Conservation (phyloP, 257 asterid genomes). For the Nicotiana undulata region DNA sequence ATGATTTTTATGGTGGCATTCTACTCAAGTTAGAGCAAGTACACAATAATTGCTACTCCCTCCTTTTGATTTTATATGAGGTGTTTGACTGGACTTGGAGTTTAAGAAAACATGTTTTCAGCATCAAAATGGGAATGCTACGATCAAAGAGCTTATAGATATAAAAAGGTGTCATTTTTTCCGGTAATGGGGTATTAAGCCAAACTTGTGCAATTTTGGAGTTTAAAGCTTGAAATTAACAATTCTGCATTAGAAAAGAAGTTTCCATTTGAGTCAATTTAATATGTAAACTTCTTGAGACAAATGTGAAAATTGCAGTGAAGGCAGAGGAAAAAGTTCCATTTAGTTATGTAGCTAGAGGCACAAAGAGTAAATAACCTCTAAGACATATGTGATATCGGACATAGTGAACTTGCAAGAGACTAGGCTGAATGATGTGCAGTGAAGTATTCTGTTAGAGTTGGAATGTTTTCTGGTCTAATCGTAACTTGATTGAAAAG, state of each 20-base stretch:
- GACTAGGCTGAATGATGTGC: neutral
- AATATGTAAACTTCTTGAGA: neutral
- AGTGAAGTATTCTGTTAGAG: neutral
- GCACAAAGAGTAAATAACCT: neutral
- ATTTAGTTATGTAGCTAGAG: neutral
- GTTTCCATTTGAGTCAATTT: neutral
- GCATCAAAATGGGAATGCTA: neutral
- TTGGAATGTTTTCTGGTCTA: neutral
- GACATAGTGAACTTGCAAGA: neutral
- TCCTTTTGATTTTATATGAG: neutral
- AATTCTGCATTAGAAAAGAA: neutral
- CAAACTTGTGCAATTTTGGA: neutral
- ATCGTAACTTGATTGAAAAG: neutral
- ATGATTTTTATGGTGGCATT: neutral
- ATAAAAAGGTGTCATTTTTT: neutral
- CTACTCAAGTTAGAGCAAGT: neutral
- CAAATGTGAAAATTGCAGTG: neutral
- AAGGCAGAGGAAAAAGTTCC: neutral
- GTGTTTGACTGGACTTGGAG: neutral
- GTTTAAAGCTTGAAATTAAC: constrained; percentile 1
- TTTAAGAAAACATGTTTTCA: neutral
- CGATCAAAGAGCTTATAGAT: neutral
- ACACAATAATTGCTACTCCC: neutral
- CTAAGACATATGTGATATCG: neutral
- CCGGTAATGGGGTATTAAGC: too few species aligned